Base-by-base conservation (phyloP, 1,139 yeast species). In the Schizosaccharomyces versatilis region DNA sequence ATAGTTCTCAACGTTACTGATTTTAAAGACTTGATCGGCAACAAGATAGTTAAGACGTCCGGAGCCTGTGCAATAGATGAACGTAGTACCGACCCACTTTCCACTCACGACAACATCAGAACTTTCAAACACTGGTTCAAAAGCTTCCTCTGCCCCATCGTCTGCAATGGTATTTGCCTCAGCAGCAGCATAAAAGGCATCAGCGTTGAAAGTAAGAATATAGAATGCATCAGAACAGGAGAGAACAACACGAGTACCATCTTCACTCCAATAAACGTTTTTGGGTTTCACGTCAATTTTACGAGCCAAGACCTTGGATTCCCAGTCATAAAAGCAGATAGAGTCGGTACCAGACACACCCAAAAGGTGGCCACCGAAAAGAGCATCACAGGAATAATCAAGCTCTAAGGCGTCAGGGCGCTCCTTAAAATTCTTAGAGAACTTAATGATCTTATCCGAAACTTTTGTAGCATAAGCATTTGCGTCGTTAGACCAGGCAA, bases 1-100 rank as follows among this genome's bases (percentile, higher is more conserved):
- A 61, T 83, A 79, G 66, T 81, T 85, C 66, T 90, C 95, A 65
- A 84, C 88, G 70, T 90, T 97, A 48, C 94, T 90, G 69, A 90
- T 78, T 65, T 86, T 90, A 67, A 85, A 84, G 17, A 83, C 80
- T 65, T 86, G 86, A 52, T 94, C 94, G 63, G 98, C 98, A 60
- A 90, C 97, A 60, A 85, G 78, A 68, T 90, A 93, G 69, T 88
- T 90, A 65, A 93, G 75, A 67, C 97, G 79, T 69, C 86, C 85
- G 41, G 94, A 77, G 24, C 80, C 64, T 1, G 94, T 81, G 14
- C 97, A 85, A 71, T 82, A 90, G 56, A 90, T 78, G 66, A 88
- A 88, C 49, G 93, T 96, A 70, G 90, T 97, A 61, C 98, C 98
- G 63, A 88, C 85, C 84, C 96, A 90, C 67, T 81, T 81, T 63